These are phyloP conservation scores for Edaphochlamys debaryana DNA, from an alignment of 139 green algal genomes.

Conservation along the genomic window DNA sequence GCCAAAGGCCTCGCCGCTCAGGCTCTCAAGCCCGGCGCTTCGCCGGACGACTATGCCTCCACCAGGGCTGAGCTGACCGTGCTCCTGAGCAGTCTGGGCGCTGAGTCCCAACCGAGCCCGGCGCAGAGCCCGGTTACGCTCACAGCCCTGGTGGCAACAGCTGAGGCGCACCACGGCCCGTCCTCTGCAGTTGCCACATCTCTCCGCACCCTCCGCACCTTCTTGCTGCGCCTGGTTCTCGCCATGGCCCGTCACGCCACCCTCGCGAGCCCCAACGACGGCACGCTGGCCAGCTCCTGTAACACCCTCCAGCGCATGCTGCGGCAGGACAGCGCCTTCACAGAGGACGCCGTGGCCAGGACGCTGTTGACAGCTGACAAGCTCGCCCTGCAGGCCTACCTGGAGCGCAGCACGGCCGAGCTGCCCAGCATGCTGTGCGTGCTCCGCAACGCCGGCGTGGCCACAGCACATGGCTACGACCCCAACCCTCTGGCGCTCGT, in stretches of 20 bases:
- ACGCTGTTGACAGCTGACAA: neutral
- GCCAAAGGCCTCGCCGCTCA: too few species aligned
- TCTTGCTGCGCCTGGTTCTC: neutral
- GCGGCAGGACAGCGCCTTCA: too few species aligned
- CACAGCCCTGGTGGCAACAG: neutral
- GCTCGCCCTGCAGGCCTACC: neutral
- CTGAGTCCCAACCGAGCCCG: too few species aligned
- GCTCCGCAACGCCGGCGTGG: neutral
- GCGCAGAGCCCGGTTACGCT: too few species aligned
- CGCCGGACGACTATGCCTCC: too few species aligned
- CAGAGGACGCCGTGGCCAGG: too few species aligned
- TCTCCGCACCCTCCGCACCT: neutral
- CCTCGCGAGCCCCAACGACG: constrained; percentile 1
- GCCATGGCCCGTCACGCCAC: neutral
- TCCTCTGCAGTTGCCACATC: neutral
- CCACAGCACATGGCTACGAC: neutral
- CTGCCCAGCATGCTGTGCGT: constrained; percentile 1
- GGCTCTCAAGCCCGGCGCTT: too few species aligned
- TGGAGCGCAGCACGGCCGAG: neutral
- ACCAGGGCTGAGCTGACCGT: too few species aligned
- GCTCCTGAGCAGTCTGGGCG: too few species aligned
- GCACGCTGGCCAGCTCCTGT: too few species aligned
- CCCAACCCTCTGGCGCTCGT: constrained; percentile 11
- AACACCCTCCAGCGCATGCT: too few species aligned
- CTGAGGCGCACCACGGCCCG: neutral